Base-by-base conservation (phyloP, 2,329 filamentous ascomycete genomes). In the Byssochlamys sp. region DNA sequence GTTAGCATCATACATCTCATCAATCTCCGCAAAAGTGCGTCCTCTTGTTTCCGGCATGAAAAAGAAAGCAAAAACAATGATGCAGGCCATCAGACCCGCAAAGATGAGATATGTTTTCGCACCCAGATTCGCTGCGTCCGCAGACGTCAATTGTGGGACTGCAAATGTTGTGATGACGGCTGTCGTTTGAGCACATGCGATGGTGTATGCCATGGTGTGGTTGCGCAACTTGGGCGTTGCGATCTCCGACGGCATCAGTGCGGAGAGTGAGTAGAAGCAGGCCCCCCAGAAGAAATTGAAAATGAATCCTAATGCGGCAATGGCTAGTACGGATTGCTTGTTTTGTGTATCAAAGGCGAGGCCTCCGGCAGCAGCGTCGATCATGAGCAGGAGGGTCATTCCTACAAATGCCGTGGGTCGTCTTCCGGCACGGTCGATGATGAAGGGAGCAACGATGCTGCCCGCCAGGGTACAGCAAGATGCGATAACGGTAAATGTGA, bases 161-260 rank as follows among this genome's bases (percentile, higher is more conserved):
- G 66, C 72, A 12, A 74, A 67, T 3, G 71, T 74, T n/a, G 72
- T 73, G 39, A 74, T 71, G 12, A 74, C 69, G 2, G 71, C 71
- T 4, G 71, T 74, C 11, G 66, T 67, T 52, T 70, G 70, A 12
- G 67, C 65, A 53, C 71, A 74, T 2, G 68, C 67, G 39, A 72
- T 63, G 1, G 71, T 69, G 52, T 70, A 73, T 7, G 71, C 67
- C 69, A 73, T 69, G 29, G 71, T 73, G 48, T 69, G 67, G 58
- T 73, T 67, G 48, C 71, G 69, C n/a, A 73, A 65, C 52, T 67
- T 69, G 31, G 68, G 68, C 6, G 70, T 72, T 9, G 71, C 67
- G 54, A 74, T 72, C 57, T 73, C 71, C 2, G 71, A 66, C 3
- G 70, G 70, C 65, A 72, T 69, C 49, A 71, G 52, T 26, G 61